Base-by-base conservation (phyloP, 2,329 filamentous ascomycete species). In the Raffaelea arxii region DNA sequence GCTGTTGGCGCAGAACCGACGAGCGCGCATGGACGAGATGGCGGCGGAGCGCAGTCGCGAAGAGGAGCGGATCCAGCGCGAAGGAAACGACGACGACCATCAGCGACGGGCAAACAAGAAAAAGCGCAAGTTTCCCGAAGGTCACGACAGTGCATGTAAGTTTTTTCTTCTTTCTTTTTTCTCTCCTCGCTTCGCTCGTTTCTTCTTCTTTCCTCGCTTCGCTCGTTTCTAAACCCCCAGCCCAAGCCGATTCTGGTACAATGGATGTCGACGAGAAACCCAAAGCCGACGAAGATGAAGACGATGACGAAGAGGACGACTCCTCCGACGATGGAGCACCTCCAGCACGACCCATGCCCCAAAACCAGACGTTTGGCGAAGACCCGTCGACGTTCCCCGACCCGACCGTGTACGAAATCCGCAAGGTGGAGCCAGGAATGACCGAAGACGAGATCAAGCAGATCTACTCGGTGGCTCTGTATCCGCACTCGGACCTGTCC, bases 381-480 rank as follows among this genome's bases (percentile, higher is more conserved):
- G 89, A 97, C 59, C 91, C 91, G 0, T 86, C 88, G 23, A 88
- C 82, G n/a, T 95, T 91, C 58, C 78, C 79, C 19, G 92, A 98
- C 59, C 89, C 90, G 2, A 95, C 91, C 30, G 76, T 96, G 43
- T 98, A 98, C 69, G 86, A 98, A 61, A 96, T 98, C 52, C 82
- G 82, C 47, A 74, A 82, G 0, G 73, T 90, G 22, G 75, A 77
- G 1, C 75, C 82, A 1, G 82, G 76, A 53, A 94, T 95, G 83
- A 74, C 80, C 3, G 80, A 89, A 48, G 84, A 91, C n/a, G 83
- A 94, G 58, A 86, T 83, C 62, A 89, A 84, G 59, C 79, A 85
- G 54, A 91, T 97, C 44, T 94, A 87, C 62, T 88, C 87, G 7
- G 92, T 98, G 16, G 81, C 85, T 4, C 73, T 78, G 14, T 98